Evolutionary conservation across 140 eudicot species (phyloP).

Genomic region (Anethum foeniculum): DNA sequence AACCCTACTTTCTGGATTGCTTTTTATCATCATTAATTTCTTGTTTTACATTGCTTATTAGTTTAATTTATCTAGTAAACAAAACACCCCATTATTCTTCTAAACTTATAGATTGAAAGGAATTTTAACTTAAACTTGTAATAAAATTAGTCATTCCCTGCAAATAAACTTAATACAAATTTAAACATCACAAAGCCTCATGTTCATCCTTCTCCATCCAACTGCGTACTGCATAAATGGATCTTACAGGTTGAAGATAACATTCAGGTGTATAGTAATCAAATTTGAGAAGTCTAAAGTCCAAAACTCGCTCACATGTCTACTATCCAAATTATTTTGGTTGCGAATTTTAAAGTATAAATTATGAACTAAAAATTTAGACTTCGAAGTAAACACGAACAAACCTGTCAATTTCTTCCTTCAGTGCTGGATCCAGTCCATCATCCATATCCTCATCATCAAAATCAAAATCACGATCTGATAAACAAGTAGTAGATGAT

Average conservation of each 20-base stretch:
- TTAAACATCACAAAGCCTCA: too few relatives aligned
- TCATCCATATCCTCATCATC: conserved; percentile 74
- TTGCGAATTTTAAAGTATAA: not conserved
- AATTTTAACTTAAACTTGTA: too few relatives aligned
- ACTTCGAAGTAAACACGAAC: not conserved
- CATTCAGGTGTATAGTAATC: not conserved
- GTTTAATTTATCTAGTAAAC: too few relatives aligned
- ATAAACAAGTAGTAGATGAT: conserved; percentile 39
- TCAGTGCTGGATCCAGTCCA: conserved; percentile 67
- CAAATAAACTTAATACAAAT: too few relatives aligned
- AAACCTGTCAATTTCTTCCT: conserved; percentile 73
- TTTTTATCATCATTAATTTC: too few relatives aligned
- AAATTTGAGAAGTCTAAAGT: not conserved
- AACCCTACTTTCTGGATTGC: too few relatives aligned
- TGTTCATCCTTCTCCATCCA: not conserved
- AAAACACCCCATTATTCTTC: too few relatives aligned
- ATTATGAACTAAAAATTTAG: not conserved
- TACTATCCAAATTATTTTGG: not conserved
- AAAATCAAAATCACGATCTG: conserved; percentile 36
- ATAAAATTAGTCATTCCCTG: too few relatives aligned
- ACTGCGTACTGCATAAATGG: not conserved
- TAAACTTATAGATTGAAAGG: too few relatives aligned
- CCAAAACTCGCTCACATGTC: not conserved
- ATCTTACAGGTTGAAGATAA: not conserved
- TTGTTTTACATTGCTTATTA: too few relatives aligned